These are phyloP conservation scores for Tuber calosporum DNA, from an alignment of 495 filamentous ascomycete genomes.

Conservation along the genomic window DNA sequence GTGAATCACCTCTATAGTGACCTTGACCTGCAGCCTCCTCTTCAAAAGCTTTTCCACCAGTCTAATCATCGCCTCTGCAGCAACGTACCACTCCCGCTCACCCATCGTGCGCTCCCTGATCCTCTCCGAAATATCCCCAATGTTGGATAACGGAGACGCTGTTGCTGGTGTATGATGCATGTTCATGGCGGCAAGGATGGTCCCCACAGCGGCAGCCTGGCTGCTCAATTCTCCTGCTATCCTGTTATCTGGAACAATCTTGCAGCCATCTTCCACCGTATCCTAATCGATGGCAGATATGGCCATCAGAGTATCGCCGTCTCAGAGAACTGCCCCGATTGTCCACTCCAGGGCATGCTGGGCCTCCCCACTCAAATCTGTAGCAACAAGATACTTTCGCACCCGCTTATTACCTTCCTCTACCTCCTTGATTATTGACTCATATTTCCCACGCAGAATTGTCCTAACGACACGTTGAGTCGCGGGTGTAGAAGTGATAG, in stretches of 20 bases:
- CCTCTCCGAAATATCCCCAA: slow-evolving; percentile 27
- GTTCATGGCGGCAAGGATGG: slow-evolving; percentile 12
- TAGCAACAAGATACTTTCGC: slow-evolving; percentile 84
- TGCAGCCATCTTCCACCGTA: slow-evolving; percentile 47
- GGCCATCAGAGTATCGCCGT: slow-evolving; percentile 86
- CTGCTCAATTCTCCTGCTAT: slow-evolving; percentile 21
- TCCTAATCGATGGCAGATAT: slow-evolving; percentile 90
- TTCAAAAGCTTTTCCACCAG: slow-evolving; percentile 73
- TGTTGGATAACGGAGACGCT: slow-evolving; percentile 21
- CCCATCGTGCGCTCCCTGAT: slow-evolving; percentile 45
- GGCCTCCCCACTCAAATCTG: slow-evolving; percentile 85
- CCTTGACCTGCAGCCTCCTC: slow-evolving; percentile 77
- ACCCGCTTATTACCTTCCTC: slow-evolving; percentile 68
- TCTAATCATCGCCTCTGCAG: slow-evolving; percentile 66
- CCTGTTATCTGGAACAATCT: slow-evolving; percentile 39
- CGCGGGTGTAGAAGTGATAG: slow-evolving; percentile 65
- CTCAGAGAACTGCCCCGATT: slow-evolving; percentile 86
- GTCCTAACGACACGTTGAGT: slow-evolving; percentile 73
- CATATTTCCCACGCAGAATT: slow-evolving; percentile 79
- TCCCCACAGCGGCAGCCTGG: slow-evolving; percentile 25
- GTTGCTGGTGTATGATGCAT: slow-evolving; percentile 35
- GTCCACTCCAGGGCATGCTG: slow-evolving; percentile 94
- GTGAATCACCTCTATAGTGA: slow-evolving; percentile 91
- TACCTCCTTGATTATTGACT: slow-evolving; percentile 60
- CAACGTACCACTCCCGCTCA: slow-evolving; percentile 71